Evolutionary conservation across 2,329 filamentous ascomycete species (phyloP).

Genomic region (Whalleya microplaca): DNA sequence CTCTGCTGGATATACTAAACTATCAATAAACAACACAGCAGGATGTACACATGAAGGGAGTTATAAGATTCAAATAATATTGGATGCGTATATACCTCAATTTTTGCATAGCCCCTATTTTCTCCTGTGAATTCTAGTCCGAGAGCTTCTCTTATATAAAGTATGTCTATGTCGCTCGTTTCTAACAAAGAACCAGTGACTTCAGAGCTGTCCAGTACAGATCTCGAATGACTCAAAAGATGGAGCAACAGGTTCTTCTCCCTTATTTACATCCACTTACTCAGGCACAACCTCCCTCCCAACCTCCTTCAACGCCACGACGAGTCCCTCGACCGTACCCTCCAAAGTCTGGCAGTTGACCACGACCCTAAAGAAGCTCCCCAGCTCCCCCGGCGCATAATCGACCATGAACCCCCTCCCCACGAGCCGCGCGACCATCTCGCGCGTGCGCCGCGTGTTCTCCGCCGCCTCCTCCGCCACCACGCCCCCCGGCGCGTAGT

Average conservation of each 20-base stretch:
- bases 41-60: no score
- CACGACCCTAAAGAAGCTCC: constrained; percentile 63
- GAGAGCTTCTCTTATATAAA: no score
- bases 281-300: constrained; percentile 28
- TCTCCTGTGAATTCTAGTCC: no score
- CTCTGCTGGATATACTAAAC: no score
- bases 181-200: no score
- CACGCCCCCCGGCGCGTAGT: constrained; percentile 67
- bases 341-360: constrained; percentile 59
- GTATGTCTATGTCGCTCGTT: no score
- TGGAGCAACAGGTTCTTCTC: constrained; percentile 14
- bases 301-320: constrained; percentile 34
- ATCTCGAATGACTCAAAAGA: neutral
- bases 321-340: constrained; percentile 48
- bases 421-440: constrained; percentile 53
- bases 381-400: constrained; percentile 60
- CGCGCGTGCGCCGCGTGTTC: constrained; percentile 55
- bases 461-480: constrained; percentile 46
- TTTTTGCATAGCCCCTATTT: no score
- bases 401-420: constrained; percentile 62
- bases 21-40: no score
- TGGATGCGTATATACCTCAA: no score
- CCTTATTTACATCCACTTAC: neutral
- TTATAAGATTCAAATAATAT: no score
- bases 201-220: neutral